Percentiles rank a stretch among this genome's conserved stretches.
Evolutionary conservation across 805 yeast genomes (phyloP).

Genomic region (Wickerhamiella qilinensis): DNA sequence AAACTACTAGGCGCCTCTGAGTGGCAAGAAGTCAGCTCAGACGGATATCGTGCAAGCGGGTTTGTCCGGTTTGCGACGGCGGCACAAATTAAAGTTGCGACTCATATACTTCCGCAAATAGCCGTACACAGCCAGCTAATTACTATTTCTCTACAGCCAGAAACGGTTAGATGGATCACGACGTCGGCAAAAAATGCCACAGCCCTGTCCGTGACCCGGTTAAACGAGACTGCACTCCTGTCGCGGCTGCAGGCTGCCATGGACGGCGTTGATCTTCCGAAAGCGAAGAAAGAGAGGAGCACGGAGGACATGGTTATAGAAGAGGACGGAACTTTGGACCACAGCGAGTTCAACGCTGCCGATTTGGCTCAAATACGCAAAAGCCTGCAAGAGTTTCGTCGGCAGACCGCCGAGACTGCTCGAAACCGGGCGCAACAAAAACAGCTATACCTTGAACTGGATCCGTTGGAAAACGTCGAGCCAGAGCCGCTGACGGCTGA

Average conservation of each 20-base stretch:
- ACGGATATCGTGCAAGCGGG: not conserved
- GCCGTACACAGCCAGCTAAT: not conserved
- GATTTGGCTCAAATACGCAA: not conserved
- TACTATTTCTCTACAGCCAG: not conserved
- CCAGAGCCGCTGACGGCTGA: too few species aligned
- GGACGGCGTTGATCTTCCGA: too few species aligned
- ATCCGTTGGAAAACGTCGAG: too few species aligned
- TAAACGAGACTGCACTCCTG: too few species aligned
- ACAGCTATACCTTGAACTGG: too few species aligned
- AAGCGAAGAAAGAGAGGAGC: too few species aligned
- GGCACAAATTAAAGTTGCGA: not conserved
- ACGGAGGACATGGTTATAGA: too few species aligned
- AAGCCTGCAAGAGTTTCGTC: not conserved
- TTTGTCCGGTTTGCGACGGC: not conserved
- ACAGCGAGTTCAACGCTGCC: not conserved
- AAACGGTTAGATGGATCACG: not conserved
- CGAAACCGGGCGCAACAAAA: too few species aligned
- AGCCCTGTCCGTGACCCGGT: not conserved
- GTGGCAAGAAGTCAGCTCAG: not conserved
- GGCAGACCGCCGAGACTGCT: too few species aligned
- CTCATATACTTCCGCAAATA: not conserved
- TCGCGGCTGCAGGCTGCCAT: too few species aligned
- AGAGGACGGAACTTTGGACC: not conserved
- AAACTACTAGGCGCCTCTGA: not conserved
- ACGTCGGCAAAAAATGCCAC: not conserved